These are phyloP conservation scores for Aspergillus nomiae DNA, from an alignment of 2,329 filamentous ascomycete species.

Conservation along the genomic window DNA sequence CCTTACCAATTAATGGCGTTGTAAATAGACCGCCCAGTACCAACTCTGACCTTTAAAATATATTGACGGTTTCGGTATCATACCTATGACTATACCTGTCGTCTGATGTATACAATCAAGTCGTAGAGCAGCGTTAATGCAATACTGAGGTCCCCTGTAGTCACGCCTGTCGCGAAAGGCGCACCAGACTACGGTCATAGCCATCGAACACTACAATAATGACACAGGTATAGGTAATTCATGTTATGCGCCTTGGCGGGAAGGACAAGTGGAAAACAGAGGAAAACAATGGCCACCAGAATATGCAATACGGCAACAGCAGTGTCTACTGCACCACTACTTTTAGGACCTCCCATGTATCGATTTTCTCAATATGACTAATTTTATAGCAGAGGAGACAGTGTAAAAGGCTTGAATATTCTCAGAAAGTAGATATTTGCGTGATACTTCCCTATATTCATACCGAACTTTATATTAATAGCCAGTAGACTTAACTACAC, in stretches of 20 bases:
- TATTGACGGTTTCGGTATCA: background rate
- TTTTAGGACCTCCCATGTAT: too few relatives aligned
- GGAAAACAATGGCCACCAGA: slow-evolving; percentile 63
- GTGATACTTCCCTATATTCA: too few relatives aligned
- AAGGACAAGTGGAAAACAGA: slow-evolving; percentile 58
- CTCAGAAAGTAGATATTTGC: too few relatives aligned
- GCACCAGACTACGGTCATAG: slow-evolving; percentile 39
- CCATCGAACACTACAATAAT: slow-evolving; percentile 39
- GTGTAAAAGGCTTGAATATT: too few relatives aligned
- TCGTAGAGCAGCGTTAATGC: slow-evolving; percentile 54
- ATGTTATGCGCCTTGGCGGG: slow-evolving; percentile 52
- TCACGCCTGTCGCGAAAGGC: slow-evolving; percentile 27
- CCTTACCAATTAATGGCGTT: background rate
- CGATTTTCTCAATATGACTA: too few relatives aligned
- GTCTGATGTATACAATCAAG: slow-evolving; percentile 43
- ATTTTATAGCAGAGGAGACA: too few relatives aligned
- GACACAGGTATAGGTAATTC: slow-evolving; percentile 51
- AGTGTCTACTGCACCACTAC: too few relatives aligned
- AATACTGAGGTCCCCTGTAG: slow-evolving; percentile 44
- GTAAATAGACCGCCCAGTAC: background rate
- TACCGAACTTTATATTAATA: too few relatives aligned
- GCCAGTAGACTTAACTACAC: too few relatives aligned
- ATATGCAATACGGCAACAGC: slow-evolving; percentile 59
- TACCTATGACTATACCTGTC: background rate
- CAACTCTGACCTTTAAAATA: background rate